These are phyloP conservation scores for Nakaseomyces sp. DNA, from an alignment of 1,139 yeast genomes.

Conservation along the genomic window DNA sequence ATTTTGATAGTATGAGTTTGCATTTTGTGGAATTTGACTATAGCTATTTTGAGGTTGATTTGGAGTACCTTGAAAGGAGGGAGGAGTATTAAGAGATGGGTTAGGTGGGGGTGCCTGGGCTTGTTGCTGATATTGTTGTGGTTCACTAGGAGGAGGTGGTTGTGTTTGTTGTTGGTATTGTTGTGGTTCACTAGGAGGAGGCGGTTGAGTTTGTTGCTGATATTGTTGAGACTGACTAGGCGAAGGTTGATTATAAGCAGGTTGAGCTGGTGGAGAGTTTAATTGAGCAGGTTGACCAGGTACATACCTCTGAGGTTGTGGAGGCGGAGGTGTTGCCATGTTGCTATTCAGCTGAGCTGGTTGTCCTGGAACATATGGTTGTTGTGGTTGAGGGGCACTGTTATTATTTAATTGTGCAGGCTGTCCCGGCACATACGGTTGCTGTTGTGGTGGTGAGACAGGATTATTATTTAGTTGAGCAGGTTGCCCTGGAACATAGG, in stretches of 20 bases:
- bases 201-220: constrained; percentile 8
- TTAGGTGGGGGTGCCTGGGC: background rate
- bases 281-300: background rate
- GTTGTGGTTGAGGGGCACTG: no score
- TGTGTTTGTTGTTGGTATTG: constrained; percentile 4
- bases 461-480: constrained; percentile 8
- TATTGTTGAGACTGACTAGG: constrained; percentile 5
- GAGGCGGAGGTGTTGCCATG: constrained; percentile 9
- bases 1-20: background rate
- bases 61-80: background rate
- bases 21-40: background rate
- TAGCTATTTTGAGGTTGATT: background rate
- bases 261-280: background rate
- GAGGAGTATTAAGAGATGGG: background rate
- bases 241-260: background rate
- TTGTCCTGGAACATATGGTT: constrained; percentile 7
- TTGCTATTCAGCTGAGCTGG: constrained; percentile 9
- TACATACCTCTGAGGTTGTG: constrained; percentile 5
- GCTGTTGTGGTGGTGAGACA: constrained; percentile 10
- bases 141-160: constrained; percentile 9
- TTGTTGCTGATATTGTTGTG: constrained; percentile 3
- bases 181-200: no score
- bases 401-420: background rate
- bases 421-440: background rate
- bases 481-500: constrained; percentile 6